Conservation (phyloP, 192 early-diverging fungal species). For the Paraglomus occultum region DNA sequence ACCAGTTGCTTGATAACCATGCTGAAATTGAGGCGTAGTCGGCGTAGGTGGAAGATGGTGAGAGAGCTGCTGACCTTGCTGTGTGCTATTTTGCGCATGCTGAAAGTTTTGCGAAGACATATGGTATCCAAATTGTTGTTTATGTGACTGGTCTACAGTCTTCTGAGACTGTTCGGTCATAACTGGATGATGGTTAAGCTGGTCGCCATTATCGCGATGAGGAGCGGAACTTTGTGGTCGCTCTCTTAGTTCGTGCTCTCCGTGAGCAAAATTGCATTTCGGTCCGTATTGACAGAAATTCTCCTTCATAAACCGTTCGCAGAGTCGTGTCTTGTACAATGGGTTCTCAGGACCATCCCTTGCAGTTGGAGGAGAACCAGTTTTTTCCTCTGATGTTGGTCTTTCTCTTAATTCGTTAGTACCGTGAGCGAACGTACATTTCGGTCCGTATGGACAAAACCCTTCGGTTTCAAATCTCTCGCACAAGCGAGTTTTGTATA, state of each 20-base stretch:
- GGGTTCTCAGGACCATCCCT: constrained; percentile 55
- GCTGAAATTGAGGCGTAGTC: too few relatives aligned
- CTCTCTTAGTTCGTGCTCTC: constrained; percentile 41
- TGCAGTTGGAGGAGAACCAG: not conserved
- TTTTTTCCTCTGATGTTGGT: constrained; percentile 32
- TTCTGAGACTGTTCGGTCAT: constrained; percentile 11
- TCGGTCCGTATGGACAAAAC: constrained; percentile 63
- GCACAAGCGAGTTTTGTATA: constrained; percentile 87
- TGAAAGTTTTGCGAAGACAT: not conserved
- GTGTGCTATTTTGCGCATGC: not conserved
- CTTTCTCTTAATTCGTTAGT: constrained; percentile 61
- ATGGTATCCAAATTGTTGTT: not conserved
- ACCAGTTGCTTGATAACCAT: too few relatives aligned
- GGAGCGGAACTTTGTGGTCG: constrained; percentile 23
- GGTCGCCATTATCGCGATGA: not conserved
- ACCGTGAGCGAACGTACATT: constrained; percentile 82
- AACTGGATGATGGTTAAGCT: not conserved
- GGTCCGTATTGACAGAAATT: constrained; percentile 79
- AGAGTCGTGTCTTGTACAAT: constrained; percentile 80
- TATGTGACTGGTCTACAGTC: constrained; percentile 10
- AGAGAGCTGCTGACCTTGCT: constrained; percentile 38
- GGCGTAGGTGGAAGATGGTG: constrained; percentile 35
- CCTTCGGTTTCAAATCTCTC: constrained; percentile 80
- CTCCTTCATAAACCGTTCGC: constrained; percentile 78
- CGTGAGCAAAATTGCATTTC: constrained; percentile 79